Base-by-base conservation (phyloP, 371 early-diverging fungal genomes). In the Mucor sp. region DNA sequence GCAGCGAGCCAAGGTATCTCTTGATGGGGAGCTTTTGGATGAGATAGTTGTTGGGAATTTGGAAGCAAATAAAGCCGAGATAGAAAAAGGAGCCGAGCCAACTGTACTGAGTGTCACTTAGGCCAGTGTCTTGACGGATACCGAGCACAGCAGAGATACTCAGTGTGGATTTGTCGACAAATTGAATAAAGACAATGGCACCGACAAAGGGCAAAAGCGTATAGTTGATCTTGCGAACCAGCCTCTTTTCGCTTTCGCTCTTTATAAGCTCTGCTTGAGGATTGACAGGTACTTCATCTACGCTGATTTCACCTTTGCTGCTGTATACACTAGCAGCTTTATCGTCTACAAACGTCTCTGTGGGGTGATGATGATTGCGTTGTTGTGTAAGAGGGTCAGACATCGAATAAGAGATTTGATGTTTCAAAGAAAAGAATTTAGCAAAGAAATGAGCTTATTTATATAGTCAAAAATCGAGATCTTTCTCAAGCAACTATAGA, bases 91-190 rank as follows among this genome's bases (percentile, higher is more conserved):
- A 68, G 8, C 77, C 69, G 6, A 75, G 62, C 73, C 53, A 71
- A 53, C 68, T 69, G 56, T 68, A 79, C 17, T 79, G 67, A 23
- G 60, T 37, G 6, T 69, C 72, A 14, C 63, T 44, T 7, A 76
- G 35, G 2, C 60, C 35, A 25, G 72, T 68, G 32, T 77, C 80
- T 6, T 53, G 2, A 12, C 74, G 66, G n/a, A 79, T 63, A 15
- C 80, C 77, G 15, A 79, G 59, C 4, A 79, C 71, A 28, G 72
- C 68, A 47, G 71, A 70, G 58, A 70, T 67, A 39, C 72, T 65
- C 15, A 79, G 48, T 28, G 75, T 58, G 6, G 77, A 62, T 63
- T 79, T 79, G 27, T 79, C 80, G 8, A 73, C 74, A 50, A 78
- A 78, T 61, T 74, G 74, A 19, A 74, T 71, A 55, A 77, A 71